A percentile compares a stretch with the other conserved stretches of the same genome.
Evolutionary conservation across 2,329 filamentous ascomycete genomes (phyloP).

Genomic region (Sarocladiaceae sp.): DNA sequence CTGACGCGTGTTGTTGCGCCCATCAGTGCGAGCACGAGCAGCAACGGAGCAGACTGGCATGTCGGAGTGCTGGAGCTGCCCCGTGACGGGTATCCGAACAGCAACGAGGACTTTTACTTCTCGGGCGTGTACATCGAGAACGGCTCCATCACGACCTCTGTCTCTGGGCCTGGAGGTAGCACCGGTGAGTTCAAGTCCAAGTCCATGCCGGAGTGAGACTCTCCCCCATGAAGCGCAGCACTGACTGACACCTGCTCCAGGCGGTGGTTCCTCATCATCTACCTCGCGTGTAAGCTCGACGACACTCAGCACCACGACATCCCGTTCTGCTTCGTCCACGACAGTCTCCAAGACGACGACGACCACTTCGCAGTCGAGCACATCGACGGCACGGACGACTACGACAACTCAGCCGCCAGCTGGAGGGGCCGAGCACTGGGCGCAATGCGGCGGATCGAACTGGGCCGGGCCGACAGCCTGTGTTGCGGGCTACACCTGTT

Average conservation of each 20-base stretch:
- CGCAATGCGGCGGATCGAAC: not conserved
- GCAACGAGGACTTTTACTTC: slow-evolving; percentile 63
- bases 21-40: slow-evolving; percentile 53
- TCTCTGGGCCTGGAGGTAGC: slow-evolving; percentile 13
- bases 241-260: not conserved
- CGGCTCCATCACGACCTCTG: slow-evolving; percentile 23
- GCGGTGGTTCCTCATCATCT: not conserved
- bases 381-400: not conserved
- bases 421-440: slow-evolving; percentile 5
- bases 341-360: not conserved
- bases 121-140: slow-evolving; percentile 64
- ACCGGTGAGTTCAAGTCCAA: slow-evolving; percentile 1
- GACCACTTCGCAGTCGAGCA: not conserved
- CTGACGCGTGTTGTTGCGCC: slow-evolving; percentile 54
- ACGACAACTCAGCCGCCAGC: slow-evolving; percentile 2
- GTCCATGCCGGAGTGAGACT: not conserved
- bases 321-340: not conserved
- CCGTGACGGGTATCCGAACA: slow-evolving; percentile 45
- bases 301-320: not conserved
- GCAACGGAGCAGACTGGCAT: slow-evolving; percentile 68
- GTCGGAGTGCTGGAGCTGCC: slow-evolving; percentile 62
- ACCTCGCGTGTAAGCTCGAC: slow-evolving; percentile 1
- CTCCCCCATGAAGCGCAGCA: not conserved
- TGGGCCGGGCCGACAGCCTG: slow-evolving; percentile 4
- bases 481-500: slow-evolving; percentile 5